Evolutionary conservation across 164 flowering plant species (phyloP).

Genomic region (Cinnamomum micranthum): DNA sequence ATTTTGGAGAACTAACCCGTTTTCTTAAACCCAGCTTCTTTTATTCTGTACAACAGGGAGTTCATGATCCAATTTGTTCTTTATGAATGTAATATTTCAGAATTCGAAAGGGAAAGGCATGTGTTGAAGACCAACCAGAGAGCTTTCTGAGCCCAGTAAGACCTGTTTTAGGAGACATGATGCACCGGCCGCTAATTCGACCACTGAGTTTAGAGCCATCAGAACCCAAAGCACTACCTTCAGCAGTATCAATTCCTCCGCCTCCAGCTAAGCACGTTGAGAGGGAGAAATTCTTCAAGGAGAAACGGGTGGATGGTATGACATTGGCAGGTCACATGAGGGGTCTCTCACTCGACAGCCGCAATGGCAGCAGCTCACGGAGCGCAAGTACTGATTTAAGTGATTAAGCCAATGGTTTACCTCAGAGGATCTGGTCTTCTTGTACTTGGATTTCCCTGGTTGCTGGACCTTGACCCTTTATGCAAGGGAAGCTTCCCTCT

Average conservation of each 20-base stretch:
- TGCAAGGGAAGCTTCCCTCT: not conserved
- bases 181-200: conserved; percentile 73
- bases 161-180: conserved; percentile 41
- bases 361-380: conserved; percentile 66
- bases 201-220: conserved; percentile 45
- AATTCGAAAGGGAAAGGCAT: conserved; percentile 87
- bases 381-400: conserved; percentile 65
- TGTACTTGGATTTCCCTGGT: not conserved
- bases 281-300: conserved; percentile 83
- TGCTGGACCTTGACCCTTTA: not conserved
- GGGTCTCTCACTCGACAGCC: conserved; percentile 66
- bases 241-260: conserved; percentile 63
- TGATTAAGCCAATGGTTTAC: conserved; percentile 31
- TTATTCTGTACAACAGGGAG: not conserved
- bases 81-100: conserved; percentile 29
- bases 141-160: conserved; percentile 41
- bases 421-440: not conserved
- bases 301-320: conserved; percentile 52
- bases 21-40: no score
- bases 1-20: no score
- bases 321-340: conserved; percentile 47
- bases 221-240: conserved; percentile 20
- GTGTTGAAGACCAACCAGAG: conserved; percentile 42
- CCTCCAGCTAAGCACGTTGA: conserved; percentile 87
- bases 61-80: not conserved